phyloP scores from a whole-genome alignment of 352 stramenopile genomes.

The Phytopythium boreale region DNA sequence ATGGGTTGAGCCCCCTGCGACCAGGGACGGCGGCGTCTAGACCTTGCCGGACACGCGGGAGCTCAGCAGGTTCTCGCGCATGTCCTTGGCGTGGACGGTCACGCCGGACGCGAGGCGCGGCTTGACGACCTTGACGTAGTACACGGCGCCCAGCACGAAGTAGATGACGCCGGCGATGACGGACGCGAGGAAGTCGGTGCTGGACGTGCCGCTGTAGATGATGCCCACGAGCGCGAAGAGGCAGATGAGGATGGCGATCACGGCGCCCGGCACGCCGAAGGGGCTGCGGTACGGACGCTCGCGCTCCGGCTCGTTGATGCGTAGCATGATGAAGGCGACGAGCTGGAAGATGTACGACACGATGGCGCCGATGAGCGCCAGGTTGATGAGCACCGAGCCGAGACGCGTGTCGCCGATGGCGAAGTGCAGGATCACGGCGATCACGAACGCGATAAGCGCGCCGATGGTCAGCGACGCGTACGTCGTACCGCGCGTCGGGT shows the following conservation, averaged over 20 bases:
- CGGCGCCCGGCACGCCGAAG: conserved; percentile 43
- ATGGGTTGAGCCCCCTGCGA: background rate
- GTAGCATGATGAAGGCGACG: conserved; percentile 49
- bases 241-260: conserved; percentile 44
- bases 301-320: conserved; percentile 44
- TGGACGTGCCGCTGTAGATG: conserved; percentile 51
- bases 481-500: conserved; percentile 41
- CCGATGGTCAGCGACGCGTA: conserved; percentile 40
- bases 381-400: conserved; percentile 58
- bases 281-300: conserved; percentile 46
- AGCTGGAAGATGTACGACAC: conserved; percentile 66
- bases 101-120: conserved; percentile 22
- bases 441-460: conserved; percentile 30
- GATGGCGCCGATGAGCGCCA: conserved; percentile 53
- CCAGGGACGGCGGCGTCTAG: conserved; percentile 7
- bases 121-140: conserved; percentile 40
- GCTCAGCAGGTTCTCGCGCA: conserved; percentile 42
- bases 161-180: conserved; percentile 38
- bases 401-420: conserved; percentile 50
- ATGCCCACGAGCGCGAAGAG: conserved; percentile 47
- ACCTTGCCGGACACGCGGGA: conserved; percentile 22
- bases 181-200: conserved; percentile 47
- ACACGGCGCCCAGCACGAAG: conserved; percentile 41
- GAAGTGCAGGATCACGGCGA: conserved; percentile 47
- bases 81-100: conserved; percentile 27